phyloP scores from a whole-genome alignment of 2,329 filamentous ascomycete species.

The Monosporascus sp. region DNA sequence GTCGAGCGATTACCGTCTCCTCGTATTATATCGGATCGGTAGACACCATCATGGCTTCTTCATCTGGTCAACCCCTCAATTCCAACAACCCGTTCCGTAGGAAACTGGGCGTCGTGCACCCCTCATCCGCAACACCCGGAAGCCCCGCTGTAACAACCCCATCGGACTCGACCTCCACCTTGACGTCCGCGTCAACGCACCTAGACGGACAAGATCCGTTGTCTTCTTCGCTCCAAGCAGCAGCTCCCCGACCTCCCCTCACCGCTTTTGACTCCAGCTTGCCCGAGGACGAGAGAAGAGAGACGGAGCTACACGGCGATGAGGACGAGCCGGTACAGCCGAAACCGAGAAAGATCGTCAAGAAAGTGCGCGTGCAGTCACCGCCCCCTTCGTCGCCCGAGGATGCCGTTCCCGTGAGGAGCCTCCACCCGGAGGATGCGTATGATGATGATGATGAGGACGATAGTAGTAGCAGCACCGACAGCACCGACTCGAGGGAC shows the following conservation, averaged over 20 bases:
- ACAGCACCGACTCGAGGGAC: constrained; percentile 22
- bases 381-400: constrained; percentile 58
- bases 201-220: too few relatives aligned
- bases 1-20: constrained; percentile 2
- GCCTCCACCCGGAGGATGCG: constrained; percentile 12
- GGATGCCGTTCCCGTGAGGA: constrained; percentile 34
- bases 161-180: constrained; percentile 11
- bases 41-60: constrained; percentile 26
- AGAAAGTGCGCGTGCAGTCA: constrained; percentile 64
- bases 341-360: constrained; percentile 48
- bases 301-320: constrained; percentile 6
- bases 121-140: constrained; percentile 10
- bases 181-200: not conserved
- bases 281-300: constrained; percentile 27
- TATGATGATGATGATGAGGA: constrained; percentile 19
- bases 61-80: constrained; percentile 30
- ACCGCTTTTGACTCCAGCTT: constrained; percentile 27
- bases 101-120: constrained; percentile 25
- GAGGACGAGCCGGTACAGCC: constrained; percentile 27
- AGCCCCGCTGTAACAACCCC: constrained; percentile 6
- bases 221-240: not conserved
- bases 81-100: constrained; percentile 52
- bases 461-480: constrained; percentile 18
- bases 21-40: constrained; percentile 1
- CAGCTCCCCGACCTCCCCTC: constrained; percentile 19